These are phyloP conservation scores for Tuber borchii DNA, from an alignment of 495 filamentous ascomycete species.

Conservation along the genomic window DNA sequence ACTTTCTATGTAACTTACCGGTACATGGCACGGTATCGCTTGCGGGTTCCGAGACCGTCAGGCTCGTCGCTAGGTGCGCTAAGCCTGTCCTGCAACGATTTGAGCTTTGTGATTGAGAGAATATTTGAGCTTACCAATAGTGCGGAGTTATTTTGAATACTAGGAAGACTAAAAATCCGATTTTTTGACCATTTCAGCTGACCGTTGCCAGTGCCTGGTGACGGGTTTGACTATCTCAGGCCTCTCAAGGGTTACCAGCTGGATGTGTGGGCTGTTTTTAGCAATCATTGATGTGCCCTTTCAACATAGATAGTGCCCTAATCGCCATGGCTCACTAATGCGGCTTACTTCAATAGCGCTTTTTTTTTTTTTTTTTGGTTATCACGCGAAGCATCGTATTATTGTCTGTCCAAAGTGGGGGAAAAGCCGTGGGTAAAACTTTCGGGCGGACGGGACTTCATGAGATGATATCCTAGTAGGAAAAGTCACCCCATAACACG, in stretches of 20 bases:
- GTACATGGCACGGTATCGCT: neutral
- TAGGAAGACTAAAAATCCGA: too few species aligned
- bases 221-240: too few species aligned
- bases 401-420: neutral
- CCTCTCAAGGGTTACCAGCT: too few species aligned
- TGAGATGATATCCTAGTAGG: neutral
- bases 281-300: neutral
- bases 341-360: neutral
- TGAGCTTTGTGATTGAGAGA: too few species aligned
- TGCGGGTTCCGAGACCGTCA: too few species aligned
- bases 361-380: neutral
- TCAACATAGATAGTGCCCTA: neutral
- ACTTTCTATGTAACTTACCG: neutral
- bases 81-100: too few species aligned
- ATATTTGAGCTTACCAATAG: too few species aligned
- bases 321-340: neutral
- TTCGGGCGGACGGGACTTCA: neutral
- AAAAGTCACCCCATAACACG: neutral
- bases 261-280: neutral
- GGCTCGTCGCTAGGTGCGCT: too few species aligned
- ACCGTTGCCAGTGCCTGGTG: too few species aligned
- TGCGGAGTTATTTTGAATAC: too few species aligned
- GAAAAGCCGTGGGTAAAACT: neutral
- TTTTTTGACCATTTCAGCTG: too few species aligned
- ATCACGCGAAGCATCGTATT: neutral